These are phyloP conservation scores for Trichoderma lentiforme DNA, from an alignment of 2,329 filamentous ascomycete genomes.

Conservation along the genomic window DNA sequence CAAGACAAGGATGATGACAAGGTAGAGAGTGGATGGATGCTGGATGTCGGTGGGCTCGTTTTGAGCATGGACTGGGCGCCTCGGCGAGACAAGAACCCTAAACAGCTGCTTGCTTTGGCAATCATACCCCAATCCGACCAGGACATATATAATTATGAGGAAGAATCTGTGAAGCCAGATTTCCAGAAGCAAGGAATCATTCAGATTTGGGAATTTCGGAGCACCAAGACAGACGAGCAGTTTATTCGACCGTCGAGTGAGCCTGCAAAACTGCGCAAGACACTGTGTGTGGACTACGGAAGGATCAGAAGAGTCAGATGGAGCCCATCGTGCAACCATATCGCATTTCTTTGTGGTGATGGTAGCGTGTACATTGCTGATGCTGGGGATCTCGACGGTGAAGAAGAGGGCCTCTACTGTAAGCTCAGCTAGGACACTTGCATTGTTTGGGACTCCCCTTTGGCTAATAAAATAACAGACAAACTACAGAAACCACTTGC, in stretches of 20 bases:
- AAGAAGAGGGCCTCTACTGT: conserved; percentile 40
- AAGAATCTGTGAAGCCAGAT: conserved; percentile 35
- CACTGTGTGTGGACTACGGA: conserved; percentile 50
- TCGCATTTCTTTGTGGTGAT: conserved; percentile 51
- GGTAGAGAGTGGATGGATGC: conserved; percentile 46
- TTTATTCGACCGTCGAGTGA: conserved; percentile 34
- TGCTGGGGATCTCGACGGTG: conserved; percentile 29
- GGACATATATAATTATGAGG: conserved; percentile 39
- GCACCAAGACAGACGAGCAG: conserved; percentile 30
- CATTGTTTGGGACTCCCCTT: background rate
- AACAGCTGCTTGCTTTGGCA: conserved; percentile 51
- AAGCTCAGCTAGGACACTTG: conserved; percentile 22
- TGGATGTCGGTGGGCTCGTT: conserved; percentile 54
- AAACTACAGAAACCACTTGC: conserved; percentile 44
- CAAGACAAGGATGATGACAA: conserved; percentile 25
- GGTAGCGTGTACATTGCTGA: conserved; percentile 50
- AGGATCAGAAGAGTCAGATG: conserved; percentile 50
- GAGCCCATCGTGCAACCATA: conserved; percentile 47
- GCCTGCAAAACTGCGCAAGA: conserved; percentile 40
- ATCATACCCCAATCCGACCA: conserved; percentile 51
- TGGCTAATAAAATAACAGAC: conserved; percentile 37
- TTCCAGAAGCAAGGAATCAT: conserved; percentile 45
- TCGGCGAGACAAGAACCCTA: conserved; percentile 28
- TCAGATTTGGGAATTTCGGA: conserved; percentile 51
- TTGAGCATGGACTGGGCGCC: conserved; percentile 53